phyloP scores from a whole-genome alignment of 2,329 filamentous ascomycete genomes.

The Phoma sp. region DNA sequence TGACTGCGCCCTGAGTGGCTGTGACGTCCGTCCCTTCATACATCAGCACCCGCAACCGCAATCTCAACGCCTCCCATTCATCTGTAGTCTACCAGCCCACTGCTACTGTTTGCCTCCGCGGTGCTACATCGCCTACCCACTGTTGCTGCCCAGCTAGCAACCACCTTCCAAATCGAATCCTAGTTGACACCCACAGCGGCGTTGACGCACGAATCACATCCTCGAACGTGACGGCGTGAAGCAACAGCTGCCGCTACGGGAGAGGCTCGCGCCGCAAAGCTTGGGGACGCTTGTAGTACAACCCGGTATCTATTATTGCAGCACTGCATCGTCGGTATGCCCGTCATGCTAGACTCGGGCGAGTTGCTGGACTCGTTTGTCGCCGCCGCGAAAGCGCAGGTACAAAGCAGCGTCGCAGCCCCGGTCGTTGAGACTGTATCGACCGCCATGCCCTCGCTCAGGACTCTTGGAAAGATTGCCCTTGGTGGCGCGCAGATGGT shows the following conservation, averaged over 20 bases:
- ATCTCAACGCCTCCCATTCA: not conserved
- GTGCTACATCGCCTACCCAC: not conserved
- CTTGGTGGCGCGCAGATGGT: slow-evolving; percentile 31
- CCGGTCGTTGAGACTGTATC: slow-evolving; percentile 30
- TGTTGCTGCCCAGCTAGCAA: slow-evolving; percentile 9
- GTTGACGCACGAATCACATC: slow-evolving; percentile 28
- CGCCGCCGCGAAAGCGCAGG: slow-evolving; percentile 12
- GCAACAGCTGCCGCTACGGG: slow-evolving; percentile 30
- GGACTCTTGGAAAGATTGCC: slow-evolving; percentile 46
- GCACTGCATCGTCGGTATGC: slow-evolving; percentile 18
- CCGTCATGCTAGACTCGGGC: slow-evolving; percentile 32
- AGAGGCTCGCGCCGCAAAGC: slow-evolving; percentile 38
- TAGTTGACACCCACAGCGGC: slow-evolving; percentile 6
- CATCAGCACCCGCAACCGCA: not conserved
- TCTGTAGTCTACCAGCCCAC: not conserved
- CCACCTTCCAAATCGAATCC: slow-evolving; percentile 30
- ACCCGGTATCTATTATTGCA: slow-evolving; percentile 8
- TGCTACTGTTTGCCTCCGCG: not conserved
- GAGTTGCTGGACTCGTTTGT: slow-evolving; percentile 14
- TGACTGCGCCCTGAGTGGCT: slow-evolving; percentile 44
- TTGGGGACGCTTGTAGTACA: slow-evolving; percentile 26
- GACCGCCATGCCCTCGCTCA: slow-evolving; percentile 42
- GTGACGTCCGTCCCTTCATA: slow-evolving; percentile 28
- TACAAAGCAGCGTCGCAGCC: slow-evolving; percentile 36
- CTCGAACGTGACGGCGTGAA: slow-evolving; percentile 26